A percentile compares a stretch with the other conserved stretches of the same genome.
phyloP scores from a whole-genome alignment of 2,329 filamentous ascomycete genomes.

The Colletotrichum coccodes region DNA sequence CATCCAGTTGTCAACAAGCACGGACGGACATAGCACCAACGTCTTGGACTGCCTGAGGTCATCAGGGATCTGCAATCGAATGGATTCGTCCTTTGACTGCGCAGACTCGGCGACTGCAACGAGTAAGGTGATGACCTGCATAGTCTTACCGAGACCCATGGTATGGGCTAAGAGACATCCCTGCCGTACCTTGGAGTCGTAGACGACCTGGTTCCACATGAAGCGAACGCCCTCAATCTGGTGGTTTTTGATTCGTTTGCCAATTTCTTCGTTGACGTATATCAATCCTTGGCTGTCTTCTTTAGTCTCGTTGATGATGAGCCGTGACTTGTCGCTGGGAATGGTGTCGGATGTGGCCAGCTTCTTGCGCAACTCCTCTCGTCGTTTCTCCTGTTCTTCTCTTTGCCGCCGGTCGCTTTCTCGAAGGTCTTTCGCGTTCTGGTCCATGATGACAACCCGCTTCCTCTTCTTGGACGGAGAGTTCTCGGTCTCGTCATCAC shows the following conservation, averaged over 20 bases:
- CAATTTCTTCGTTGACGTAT: slow-evolving; percentile 73
- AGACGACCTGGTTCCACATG: slow-evolving; percentile 86
- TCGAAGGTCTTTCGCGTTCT: slow-evolving; percentile 63
- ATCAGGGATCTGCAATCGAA: slow-evolving; percentile 75
- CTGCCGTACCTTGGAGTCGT: slow-evolving; percentile 66
- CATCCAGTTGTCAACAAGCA: slow-evolving; percentile 83
- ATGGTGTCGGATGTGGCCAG: slow-evolving; percentile 55
- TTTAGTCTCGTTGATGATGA: slow-evolving; percentile 77
- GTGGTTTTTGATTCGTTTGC: slow-evolving; percentile 76
- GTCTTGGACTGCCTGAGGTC: slow-evolving; percentile 71
- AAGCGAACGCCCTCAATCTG: slow-evolving; percentile 86
- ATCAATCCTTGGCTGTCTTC: slow-evolving; percentile 68
- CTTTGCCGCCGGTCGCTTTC: slow-evolving; percentile 64
- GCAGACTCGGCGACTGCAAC: slow-evolving; percentile 77
- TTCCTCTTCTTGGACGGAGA: slow-evolving; percentile 55
- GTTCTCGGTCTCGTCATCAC: slow-evolving; percentile 32
- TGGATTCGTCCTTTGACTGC: slow-evolving; percentile 62
- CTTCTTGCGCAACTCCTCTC: slow-evolving; percentile 55
- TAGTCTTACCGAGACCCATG: slow-evolving; percentile 93
- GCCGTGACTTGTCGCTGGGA: slow-evolving; percentile 55
- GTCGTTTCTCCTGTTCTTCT: slow-evolving; percentile 64
- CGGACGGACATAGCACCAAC: slow-evolving; percentile 80
- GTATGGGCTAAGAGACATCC: slow-evolving; percentile 88
- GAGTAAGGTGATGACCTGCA: slow-evolving; percentile 89
- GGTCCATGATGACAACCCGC: slow-evolving; percentile 58